Evolutionary conservation across 78 protist genomes (phyloP).

Genomic region (Polysphondylium violaceum): DNA sequence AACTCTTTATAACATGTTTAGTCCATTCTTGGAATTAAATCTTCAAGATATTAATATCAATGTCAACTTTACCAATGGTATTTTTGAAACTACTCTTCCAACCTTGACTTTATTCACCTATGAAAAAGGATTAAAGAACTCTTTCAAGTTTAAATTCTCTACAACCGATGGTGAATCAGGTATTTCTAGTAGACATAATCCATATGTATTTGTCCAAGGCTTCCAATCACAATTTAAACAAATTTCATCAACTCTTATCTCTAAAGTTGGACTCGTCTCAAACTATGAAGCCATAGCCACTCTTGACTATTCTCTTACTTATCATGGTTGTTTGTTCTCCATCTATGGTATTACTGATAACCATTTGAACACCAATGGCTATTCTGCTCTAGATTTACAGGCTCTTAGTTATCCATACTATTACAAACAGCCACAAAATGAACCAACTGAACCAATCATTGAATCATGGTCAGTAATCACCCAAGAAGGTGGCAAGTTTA

Average conservation of each 20-base stretch:
- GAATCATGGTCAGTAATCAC: too few relatives aligned
- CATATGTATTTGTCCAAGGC: neutral
- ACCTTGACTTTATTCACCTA: too few relatives aligned
- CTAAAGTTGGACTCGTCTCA: too few relatives aligned
- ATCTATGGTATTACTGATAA: neutral
- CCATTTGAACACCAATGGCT: neutral
- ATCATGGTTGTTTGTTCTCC: neutral
- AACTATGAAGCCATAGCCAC: neutral
- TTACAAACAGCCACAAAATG: too few relatives aligned
- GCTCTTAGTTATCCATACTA: neutral
- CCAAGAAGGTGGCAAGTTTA: too few relatives aligned
- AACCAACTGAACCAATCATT: too few relatives aligned
- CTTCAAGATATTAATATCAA: neutral
- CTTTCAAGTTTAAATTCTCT: neutral
- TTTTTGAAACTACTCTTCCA: neutral
- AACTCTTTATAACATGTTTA: neutral
- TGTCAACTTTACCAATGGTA: neutral
- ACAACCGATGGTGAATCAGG: neutral
- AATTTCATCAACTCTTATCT: neutral
- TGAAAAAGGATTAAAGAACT: too few relatives aligned
- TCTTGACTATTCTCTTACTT: neutral
- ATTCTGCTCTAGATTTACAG: neutral
- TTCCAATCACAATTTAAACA: neutral
- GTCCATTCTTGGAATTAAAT: neutral
- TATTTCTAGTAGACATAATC: neutral